Evolutionary conservation across 179 eudicot species (phyloP), one percentile per base, ranked within the genome.

Genomic region (Drosera spatulata): DNA sequence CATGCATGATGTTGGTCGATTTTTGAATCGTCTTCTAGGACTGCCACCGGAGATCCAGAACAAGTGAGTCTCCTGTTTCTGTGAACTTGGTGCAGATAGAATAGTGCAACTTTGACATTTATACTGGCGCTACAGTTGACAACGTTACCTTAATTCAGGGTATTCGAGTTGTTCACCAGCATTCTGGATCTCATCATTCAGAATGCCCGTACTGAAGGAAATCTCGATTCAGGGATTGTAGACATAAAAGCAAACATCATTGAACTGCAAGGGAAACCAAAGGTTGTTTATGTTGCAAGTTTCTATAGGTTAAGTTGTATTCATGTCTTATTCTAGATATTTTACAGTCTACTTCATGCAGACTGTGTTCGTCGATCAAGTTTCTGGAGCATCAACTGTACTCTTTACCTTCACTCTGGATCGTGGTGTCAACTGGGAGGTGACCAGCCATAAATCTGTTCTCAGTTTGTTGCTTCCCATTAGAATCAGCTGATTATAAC

Each of bases 1-100:
- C 78, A 90, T 94, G 97, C 83, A 90, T 71, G 99, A 94, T 79
- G 97, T 94, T 69, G 99, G 94, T 48, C 99, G 99, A 62, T 94
- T 94, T 68, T 85, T 94, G 47, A 94, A 94, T 69, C 84, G 99
- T 62, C 67, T 94, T 14, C 70, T 94, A 61, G 99, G 99, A 57
- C 71, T 94, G 71, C 95, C 97, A 41, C 99, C 99, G 55, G 97
- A 86, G 33, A 90, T 94, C 63, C 99, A 94, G 66, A 94, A 94
- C 62, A 81, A 88, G 99, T 90, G 47, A 43, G 71, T 58, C 2
- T 41, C 63, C 55, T 10, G 48, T 22, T 55, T 46, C 10, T 7
- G 4, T 8, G 10, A 7, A 4, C 13, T 50, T 11, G 10, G n/a
- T 50, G 13, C 33, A 22, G 33, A 22, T 22, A 22, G 33, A 22